These are phyloP conservation scores for Micractinium conductrix DNA, from an alignment of 139 green algal species.

Conservation along the genomic window DNA sequence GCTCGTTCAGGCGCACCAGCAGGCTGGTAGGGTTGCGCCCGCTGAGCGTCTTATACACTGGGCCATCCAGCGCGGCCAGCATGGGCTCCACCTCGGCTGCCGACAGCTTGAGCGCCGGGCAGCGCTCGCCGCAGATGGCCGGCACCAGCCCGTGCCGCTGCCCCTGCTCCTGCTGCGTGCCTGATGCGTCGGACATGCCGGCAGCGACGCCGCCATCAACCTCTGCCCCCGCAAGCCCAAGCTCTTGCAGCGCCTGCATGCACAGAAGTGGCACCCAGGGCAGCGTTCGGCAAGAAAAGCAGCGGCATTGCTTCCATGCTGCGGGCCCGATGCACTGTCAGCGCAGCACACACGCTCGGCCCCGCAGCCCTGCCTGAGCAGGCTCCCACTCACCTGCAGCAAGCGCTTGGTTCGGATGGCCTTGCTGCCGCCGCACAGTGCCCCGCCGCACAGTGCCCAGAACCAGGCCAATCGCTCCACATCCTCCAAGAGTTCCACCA, in stretches of 20 bases:
- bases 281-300: too few species aligned
- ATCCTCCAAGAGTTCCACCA: not conserved
- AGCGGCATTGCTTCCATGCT: too few species aligned
- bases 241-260: not conserved
- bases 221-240: not conserved
- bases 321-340: too few species aligned
- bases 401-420: not conserved
- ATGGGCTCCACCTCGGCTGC: not conserved
- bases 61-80: not conserved
- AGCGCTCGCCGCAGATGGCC: not conserved
- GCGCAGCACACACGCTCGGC: too few species aligned
- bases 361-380: too few species aligned
- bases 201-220: not conserved
- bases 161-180: too few species aligned
- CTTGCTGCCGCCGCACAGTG: not conserved
- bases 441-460: too few species aligned
- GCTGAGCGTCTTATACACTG: not conserved
- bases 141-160: not conserved
- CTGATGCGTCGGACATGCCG: too few species aligned
- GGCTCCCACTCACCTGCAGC: not conserved
- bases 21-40: not conserved
- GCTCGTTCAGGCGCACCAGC: constrained; percentile 7
- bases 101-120: not conserved
- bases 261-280: too few species aligned
- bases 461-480: not conserved